phyloP scores from a whole-genome alignment of 345 rosid genomes.

The Eucalyptus camaldulensis region DNA sequence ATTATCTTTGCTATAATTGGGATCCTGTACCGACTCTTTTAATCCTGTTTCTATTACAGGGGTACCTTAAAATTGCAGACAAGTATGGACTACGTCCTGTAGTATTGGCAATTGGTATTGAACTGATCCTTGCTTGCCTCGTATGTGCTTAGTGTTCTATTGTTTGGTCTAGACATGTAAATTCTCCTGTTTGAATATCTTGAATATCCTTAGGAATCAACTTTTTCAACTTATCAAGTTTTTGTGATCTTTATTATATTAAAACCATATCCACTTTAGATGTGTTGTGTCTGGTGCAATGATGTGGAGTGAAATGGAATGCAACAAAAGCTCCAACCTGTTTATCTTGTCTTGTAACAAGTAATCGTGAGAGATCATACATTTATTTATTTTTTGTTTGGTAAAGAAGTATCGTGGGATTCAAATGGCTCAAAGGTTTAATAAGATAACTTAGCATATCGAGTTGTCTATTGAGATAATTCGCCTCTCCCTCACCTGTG shows the following conservation, averaged over 20 bases:
- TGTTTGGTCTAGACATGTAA: neutral
- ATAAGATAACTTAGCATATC: neutral
- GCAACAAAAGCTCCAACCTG: neutral
- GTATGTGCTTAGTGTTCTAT: neutral
- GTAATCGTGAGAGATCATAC: neutral
- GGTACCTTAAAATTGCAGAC: constrained; percentile 24
- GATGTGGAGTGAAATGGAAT: neutral
- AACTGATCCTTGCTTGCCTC: neutral
- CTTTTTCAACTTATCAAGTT: neutral
- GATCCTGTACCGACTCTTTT: neutral
- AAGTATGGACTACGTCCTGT: constrained; percentile 34
- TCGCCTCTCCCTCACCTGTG: neutral
- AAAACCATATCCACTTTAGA: neutral
- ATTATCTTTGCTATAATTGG: neutral
- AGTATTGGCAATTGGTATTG: constrained; percentile 38
- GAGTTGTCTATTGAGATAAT: neutral
- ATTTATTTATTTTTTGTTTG: neutral
- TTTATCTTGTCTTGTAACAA: neutral
- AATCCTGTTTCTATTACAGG: constrained; percentile 10
- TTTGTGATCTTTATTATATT: neutral
- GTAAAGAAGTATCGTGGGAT: neutral
- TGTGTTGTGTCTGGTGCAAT: neutral
- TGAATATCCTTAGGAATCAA: neutral
- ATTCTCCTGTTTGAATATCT: neutral
- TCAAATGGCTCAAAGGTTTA: neutral